Evolutionary conservation across 805 yeast genomes (phyloP).

Genomic region (Suhomyces canberraensis): DNA sequence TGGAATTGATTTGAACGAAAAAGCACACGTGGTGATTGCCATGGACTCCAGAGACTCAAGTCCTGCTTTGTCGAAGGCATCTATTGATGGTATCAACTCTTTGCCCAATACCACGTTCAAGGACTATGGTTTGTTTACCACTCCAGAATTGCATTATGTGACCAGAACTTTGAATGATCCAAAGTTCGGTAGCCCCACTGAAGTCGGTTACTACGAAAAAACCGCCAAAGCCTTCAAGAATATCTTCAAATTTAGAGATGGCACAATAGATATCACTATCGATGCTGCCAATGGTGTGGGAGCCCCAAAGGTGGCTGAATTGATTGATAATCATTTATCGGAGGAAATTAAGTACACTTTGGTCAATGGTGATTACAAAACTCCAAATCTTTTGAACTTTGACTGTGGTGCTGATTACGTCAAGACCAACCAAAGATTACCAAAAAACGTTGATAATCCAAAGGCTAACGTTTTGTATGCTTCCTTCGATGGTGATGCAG

Average conservation of each 20-base stretch:
- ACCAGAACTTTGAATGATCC: slow-evolving; percentile 70
- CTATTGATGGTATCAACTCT: slow-evolving; percentile 58
- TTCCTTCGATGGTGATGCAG: slow-evolving; percentile 97
- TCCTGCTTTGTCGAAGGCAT: slow-evolving; percentile 54
- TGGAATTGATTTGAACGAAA: slow-evolving; percentile 43
- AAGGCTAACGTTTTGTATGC: slow-evolving; percentile 55
- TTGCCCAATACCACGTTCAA: slow-evolving; percentile 39
- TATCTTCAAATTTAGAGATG: slow-evolving; percentile 31
- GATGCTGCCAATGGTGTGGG: slow-evolving; percentile 99
- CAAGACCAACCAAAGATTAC: slow-evolving; percentile 80
- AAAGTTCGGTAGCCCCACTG: slow-evolving; percentile 59
- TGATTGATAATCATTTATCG: slow-evolving; percentile 42
- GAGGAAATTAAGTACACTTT: slow-evolving; percentile 39
- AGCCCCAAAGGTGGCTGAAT: slow-evolving; percentile 60
- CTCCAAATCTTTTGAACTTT: slow-evolving; percentile 62
- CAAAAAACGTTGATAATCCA: slow-evolving; percentile 51
- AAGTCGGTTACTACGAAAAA: slow-evolving; percentile 67
- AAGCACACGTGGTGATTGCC: slow-evolving; percentile 61
- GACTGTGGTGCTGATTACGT: slow-evolving; percentile 96
- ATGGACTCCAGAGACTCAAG: slow-evolving; percentile 90
- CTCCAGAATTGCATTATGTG: slow-evolving; percentile 91
- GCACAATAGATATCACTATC: slow-evolving; percentile 51
- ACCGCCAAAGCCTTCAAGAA: slow-evolving; percentile 51
- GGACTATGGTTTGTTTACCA: slow-evolving; percentile 74
- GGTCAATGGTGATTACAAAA: slow-evolving; percentile 52